Evolutionary conservation across 192 early-diverging fungal genomes (phyloP).

Genomic region (Coemansia sp.): DNA sequence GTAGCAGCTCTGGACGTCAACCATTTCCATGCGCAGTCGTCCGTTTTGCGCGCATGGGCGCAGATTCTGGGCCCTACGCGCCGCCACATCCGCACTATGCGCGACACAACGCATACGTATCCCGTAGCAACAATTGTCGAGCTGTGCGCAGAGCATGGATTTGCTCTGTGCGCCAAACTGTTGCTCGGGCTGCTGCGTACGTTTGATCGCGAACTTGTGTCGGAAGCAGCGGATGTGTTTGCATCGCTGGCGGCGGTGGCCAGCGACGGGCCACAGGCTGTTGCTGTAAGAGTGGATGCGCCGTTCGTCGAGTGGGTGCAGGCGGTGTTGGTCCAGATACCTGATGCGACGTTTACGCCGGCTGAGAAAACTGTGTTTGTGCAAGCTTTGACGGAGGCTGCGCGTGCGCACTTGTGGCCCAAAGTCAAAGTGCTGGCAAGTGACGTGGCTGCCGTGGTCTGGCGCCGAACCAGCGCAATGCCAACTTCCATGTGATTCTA

Average conservation of each 20-base stretch:
- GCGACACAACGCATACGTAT: constrained; percentile 21
- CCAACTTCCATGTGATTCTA: not conserved
- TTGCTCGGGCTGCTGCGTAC: constrained; percentile 33
- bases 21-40: constrained; percentile 42
- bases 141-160: constrained; percentile 37
- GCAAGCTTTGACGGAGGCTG: constrained; percentile 21
- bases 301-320: constrained; percentile 39
- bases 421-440: constrained; percentile 22
- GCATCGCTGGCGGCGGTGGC: constrained; percentile 31
- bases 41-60: constrained; percentile 31
- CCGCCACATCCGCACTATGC: constrained; percentile 44
- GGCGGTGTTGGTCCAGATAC: constrained; percentile 39
- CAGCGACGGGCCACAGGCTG: constrained; percentile 32
- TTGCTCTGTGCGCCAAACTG: constrained; percentile 30
- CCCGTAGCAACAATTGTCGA: constrained; percentile 37
- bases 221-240: constrained; percentile 37
- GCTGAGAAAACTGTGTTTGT: constrained; percentile 35
- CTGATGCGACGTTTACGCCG: constrained; percentile 25
- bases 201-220: constrained; percentile 34
- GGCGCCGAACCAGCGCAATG: constrained; percentile 23
- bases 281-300: constrained; percentile 18
- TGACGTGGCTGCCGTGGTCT: constrained; percentile 38
- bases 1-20: constrained; percentile 43
- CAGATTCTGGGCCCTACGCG: constrained; percentile 48
- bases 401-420: constrained; percentile 36